These are phyloP conservation scores for Massospora cicadina DNA, from an alignment of 371 early-diverging fungal species.

Conservation along the genomic window DNA sequence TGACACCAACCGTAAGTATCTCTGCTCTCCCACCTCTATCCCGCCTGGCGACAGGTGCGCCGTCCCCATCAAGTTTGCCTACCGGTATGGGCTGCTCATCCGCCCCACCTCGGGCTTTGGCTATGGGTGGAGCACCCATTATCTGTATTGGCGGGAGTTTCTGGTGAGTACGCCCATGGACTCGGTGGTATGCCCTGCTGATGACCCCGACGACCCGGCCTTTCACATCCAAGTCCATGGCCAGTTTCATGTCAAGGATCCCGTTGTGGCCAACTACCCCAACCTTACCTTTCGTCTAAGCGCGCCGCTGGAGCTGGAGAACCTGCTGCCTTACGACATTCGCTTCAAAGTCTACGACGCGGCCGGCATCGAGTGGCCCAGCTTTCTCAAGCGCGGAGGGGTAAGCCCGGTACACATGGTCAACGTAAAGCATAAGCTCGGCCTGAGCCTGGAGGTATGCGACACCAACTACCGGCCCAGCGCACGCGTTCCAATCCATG, in stretches of 20 bases:
- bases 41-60: conserved; percentile 66
- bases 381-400: conserved; percentile 47
- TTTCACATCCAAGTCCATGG: conserved; percentile 44
- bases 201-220: conserved; percentile 27
- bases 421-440: conserved; percentile 61
- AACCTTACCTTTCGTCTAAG: conserved; percentile 63
- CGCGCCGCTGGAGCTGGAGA: conserved; percentile 88
- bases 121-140: conserved; percentile 51
- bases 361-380: conserved; percentile 34
- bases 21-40: conserved; percentile 20
- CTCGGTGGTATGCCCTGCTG: conserved; percentile 28
- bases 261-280: conserved; percentile 42
- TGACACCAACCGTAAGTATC: conserved; percentile 34
- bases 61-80: conserved; percentile 71
- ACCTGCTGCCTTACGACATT: conserved; percentile 72
- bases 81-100: conserved; percentile 52
- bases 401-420: conserved; percentile 66
- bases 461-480: conserved; percentile 35
- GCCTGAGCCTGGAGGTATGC: conserved; percentile 50
- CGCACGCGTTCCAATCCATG: conserved; percentile 73
- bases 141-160: conserved; percentile 52
- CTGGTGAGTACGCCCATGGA: conserved; percentile 15
- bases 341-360: conserved; percentile 43
- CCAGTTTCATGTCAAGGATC: conserved; percentile 22
- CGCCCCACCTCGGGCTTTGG: conserved; percentile 67